These are phyloP conservation scores for Aspergillus pseudoterreus DNA, from an alignment of 2,329 filamentous ascomycete genomes.

Conservation along the genomic window DNA sequence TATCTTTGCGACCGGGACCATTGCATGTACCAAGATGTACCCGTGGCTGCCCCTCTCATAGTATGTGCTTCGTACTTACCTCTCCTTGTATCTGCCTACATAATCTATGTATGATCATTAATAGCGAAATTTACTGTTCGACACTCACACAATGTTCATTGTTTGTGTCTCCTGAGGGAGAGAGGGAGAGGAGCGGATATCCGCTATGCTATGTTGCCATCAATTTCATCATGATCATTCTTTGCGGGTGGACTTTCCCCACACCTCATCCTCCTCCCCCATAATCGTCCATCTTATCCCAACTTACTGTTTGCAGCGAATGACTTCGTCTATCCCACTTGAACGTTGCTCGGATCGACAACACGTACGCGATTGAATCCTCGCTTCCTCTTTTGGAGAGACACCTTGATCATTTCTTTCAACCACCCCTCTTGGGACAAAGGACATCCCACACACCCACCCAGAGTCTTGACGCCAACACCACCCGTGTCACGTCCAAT, in stretches of 20 bases:
- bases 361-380: not conserved
- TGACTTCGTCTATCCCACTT: slow-evolving; percentile 2
- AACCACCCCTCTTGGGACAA: not conserved
- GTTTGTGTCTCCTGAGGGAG: not conserved
- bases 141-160: not conserved
- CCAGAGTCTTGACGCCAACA: slow-evolving; percentile 16
- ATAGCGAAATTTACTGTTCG: too few species aligned
- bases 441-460: not conserved
- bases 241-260: too few species aligned
- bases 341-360: slow-evolving; percentile 1
- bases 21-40: too few species aligned
- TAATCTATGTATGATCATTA: too few species aligned
- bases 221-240: not conserved
- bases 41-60: too few species aligned
- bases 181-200: not conserved
- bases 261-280: too few species aligned
- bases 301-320: slow-evolving; percentile 9
- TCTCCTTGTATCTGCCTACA: too few species aligned
- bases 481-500: slow-evolving; percentile 14
- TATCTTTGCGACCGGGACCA: too few species aligned
- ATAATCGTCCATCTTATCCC: too few species aligned
- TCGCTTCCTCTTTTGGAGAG: not conserved
- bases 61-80: too few species aligned
- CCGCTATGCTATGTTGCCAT: not conserved
- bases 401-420: not conserved